Evolutionary conservation across 1,284 basidiomycete species (phyloP).

Genomic region (Ustilago hordei): DNA sequence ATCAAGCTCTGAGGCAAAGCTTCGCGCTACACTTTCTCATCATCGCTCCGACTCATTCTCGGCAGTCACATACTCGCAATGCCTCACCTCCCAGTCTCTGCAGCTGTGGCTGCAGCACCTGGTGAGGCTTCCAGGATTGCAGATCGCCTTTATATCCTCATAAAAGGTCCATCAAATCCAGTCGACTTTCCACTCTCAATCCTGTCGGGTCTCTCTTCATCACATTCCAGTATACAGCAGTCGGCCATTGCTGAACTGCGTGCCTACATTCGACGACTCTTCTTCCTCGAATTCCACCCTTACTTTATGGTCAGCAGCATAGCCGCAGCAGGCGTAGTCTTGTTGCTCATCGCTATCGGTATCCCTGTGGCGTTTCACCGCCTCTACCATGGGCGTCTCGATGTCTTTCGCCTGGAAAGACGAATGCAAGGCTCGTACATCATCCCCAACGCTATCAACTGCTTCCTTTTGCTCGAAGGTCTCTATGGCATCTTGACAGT

Average conservation of each 20-base stretch:
- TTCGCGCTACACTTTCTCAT: neutral
- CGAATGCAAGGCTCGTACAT: conserved; percentile 49
- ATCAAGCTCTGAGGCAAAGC: conserved; percentile 5
- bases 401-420: conserved; percentile 30
- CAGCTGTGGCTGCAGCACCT: neutral
- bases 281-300: conserved; percentile 23
- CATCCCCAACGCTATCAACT: conserved; percentile 60
- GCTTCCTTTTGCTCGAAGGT: conserved; percentile 50
- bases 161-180: conserved; percentile 23
- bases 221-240: conserved; percentile 16
- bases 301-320: conserved; percentile 19
- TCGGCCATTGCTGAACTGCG: conserved; percentile 34
- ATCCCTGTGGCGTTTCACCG: conserved; percentile 29
- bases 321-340: conserved; percentile 29
- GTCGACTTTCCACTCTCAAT: conserved; percentile 30
- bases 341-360: conserved; percentile 31
- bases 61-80: neutral
- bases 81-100: conserved; percentile 4
- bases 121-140: conserved; percentile 7
- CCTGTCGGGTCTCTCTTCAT: conserved; percentile 23
- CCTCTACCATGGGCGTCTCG: conserved; percentile 29
- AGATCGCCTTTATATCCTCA: conserved; percentile 11
- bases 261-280: conserved; percentile 32
- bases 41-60: neutral
- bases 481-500: conserved; percentile 36